Evolutionary conservation across 257 asterid species (phyloP), one percentile per base, ranked within the genome.

Genomic region (Solanum neorickii): DNA sequence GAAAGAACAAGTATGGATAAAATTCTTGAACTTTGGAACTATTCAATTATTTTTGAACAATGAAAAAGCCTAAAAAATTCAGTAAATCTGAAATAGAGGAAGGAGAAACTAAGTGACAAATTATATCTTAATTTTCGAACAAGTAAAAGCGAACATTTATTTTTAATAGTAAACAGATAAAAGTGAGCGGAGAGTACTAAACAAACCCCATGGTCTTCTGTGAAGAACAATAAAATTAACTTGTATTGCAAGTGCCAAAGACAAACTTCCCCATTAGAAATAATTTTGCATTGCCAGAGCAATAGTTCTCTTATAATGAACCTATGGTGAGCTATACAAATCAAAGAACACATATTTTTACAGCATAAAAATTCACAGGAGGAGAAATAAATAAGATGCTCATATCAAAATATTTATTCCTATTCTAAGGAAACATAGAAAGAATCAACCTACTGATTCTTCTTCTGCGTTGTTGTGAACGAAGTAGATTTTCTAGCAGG

Each of bases 401-500:
- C 25, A 78, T 3, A 78, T 37, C 37, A 44, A 27, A 78, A 78
- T 46, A 27, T 2, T 78, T 78, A 46, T 27, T 78, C 84, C 42
- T 74, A 74, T 74, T 46, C 41, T 78, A 60, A 18, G 21, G 3
- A 85, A 44, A 21, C 5, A 33, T 16, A 68, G 68, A 84, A 66
- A 66, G 65, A 46, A 85, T 62, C 82, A 29, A 5, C 85, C 47
- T 70, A 88, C 86, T 86, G 92, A 84, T 85, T 86, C 88, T 88
- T 90, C 75, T 88, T 90, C 20, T 41, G 60, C 49, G 74, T 41
- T 13, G 93, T 85, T 33, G 86, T 31, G 78, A 91, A 86, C 15
- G 94, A 59, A 39, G 87, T 44, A 49, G 90, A 25, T 84, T 70
- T 91, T 11, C 86, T 91, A 33, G 87, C 62, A 25, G 88, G 46